A percentile compares a stretch with the other conserved stretches of the same genome.
phyloP scores from a whole-genome alignment of 2,329 filamentous ascomycete species.

The Penicillium sp. region DNA sequence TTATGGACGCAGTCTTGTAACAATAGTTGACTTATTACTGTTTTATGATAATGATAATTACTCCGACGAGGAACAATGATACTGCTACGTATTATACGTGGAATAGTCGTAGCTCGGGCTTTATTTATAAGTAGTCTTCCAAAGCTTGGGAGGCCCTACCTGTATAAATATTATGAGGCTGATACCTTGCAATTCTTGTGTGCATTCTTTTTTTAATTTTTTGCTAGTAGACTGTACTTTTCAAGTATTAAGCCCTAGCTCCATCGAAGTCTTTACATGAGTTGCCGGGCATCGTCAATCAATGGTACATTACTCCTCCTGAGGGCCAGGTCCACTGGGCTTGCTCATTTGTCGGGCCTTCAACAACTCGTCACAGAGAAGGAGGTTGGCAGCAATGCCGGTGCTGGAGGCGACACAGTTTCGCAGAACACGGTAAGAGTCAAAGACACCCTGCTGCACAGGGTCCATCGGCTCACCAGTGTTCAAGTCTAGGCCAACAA shows the following conservation, averaged over 20 bases:
- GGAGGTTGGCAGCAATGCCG: slow-evolving; percentile 90
- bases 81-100: neutral
- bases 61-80: neutral
- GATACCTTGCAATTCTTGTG: neutral
- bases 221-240: neutral
- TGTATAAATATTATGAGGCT: neutral
- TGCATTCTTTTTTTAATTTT: slow-evolving; percentile 1
- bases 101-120: neutral
- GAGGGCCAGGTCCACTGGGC: slow-evolving; percentile 43
- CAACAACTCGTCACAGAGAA: slow-evolving; percentile 94
- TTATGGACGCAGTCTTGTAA: neutral
- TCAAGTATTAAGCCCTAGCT: neutral
- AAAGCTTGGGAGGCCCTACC: neutral
- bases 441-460: slow-evolving; percentile 85
- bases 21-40: neutral
- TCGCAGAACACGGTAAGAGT: slow-evolving; percentile 91
- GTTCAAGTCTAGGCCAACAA: slow-evolving; percentile 81
- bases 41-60: neutral
- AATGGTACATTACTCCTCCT: slow-evolving; percentile 40
- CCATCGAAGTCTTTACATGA: slow-evolving; percentile 2
- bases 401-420: slow-evolving; percentile 93
- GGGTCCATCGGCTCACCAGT: slow-evolving; percentile 96
- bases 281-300: slow-evolving; percentile 12
- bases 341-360: slow-evolving; percentile 93
- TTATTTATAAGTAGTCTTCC: neutral